Evolutionary conservation across 768 basidiomycete genomes (phyloP), one percentile per base, ranked within the genome.

Genomic region (Boletus sensibilis): DNA sequence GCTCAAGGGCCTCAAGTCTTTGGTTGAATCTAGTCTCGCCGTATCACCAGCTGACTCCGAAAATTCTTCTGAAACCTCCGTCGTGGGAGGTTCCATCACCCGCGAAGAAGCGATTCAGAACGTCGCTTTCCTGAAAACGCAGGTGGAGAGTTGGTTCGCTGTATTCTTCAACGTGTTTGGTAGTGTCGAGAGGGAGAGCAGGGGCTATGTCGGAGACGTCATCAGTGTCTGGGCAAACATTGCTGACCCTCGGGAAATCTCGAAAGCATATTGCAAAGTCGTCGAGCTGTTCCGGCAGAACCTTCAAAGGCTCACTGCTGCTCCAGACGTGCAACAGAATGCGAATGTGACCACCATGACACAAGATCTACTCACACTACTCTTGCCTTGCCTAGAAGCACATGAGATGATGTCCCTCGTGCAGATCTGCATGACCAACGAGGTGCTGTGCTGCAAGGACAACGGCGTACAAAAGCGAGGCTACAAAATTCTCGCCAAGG

Each of bases 151-250:
- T 66, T 95, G 97, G 89, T 82, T 98, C 34, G 87, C 93, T 1
- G 94, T 98, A 5, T 78, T 97, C 43, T 94, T 98, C 78, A 99
- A 99, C 68, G 88, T 99, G n/a, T 98, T 96, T 73, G 83, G 89
- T 55, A 92, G 82, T 57, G 84, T 90, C 33, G 83, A 81, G n/a
- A 79, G 84, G 48, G 94, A 97, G 59, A 74, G 69, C 47, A 78
- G 90, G 50, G 84, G 85, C 9, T 78, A 85, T 74, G 85, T 98
- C 16, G 92, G 94, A 20, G 93, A 94, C 52, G 92, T 92, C 42
- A 90, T 98, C 64, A 83, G 79, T 14, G 79, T 81, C n/a, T 99
- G 95, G 92, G 79, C 88, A 35, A 81, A 81, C 7, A 88, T 98
- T 57, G 87, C 94, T 34, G 83, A 82, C 21, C 80, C 87, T 54